Percentiles rank a stretch among this genome's conserved stretches.
These are phyloP conservation scores for Trichosanthes cucumerina DNA, from an alignment of 306 rosid species.

Conservation along the genomic window DNA sequence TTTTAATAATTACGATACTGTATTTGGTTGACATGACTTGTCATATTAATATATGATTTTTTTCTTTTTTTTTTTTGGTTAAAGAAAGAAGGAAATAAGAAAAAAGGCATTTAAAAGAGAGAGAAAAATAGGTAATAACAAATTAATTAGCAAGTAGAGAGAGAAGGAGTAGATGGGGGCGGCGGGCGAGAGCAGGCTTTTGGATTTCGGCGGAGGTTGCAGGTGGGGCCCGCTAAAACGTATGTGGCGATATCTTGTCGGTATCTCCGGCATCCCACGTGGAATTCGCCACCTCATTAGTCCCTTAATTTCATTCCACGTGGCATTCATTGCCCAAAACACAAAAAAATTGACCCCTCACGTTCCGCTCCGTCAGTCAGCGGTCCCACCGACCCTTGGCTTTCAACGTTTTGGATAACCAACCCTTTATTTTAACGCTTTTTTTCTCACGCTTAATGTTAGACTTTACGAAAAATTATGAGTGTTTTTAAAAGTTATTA, in stretches of 20 bases:
- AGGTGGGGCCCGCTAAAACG: neutral
- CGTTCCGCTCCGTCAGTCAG: neutral
- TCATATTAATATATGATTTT: no score
- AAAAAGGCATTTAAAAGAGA: neutral
- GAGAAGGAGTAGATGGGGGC: neutral
- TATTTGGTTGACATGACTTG: neutral
- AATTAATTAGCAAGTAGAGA: no score
- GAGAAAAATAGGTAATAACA: neutral
- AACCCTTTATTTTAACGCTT: no score
- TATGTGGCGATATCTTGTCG: neutral
- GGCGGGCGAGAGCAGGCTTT: neutral
- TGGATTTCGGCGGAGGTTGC: slow-evolving; percentile 3
- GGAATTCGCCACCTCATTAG: neutral
- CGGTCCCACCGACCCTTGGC: slow-evolving; percentile 7
- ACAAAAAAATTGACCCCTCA: neutral
- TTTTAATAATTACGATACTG: no score
- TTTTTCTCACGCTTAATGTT: no score
- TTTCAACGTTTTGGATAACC: no score
- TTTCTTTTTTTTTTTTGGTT: no score
- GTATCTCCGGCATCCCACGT: slow-evolving; percentile 1
- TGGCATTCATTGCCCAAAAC: no score
- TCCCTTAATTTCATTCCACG: neutral
- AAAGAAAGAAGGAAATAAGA: no score
- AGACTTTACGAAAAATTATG: no score
- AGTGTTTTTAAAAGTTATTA: no score